Evolutionary conservation across 1,284 basidiomycete genomes (phyloP), one percentile per base, ranked within the genome.

Genomic region (Leccinum fallax): DNA sequence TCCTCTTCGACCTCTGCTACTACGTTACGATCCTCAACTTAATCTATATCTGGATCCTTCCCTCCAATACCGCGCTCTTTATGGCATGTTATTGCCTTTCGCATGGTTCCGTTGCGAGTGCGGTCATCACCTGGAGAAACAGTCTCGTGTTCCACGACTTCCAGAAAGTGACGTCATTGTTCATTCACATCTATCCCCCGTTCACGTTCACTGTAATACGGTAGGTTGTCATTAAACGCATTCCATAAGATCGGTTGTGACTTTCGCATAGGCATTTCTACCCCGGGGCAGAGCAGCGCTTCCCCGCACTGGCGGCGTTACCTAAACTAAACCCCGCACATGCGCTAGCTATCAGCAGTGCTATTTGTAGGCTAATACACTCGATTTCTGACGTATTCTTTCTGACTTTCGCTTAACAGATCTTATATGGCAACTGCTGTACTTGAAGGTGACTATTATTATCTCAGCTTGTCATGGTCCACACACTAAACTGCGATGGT

Each of bases 91-190:
- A 96, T 71, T 92, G 91, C 67, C 81, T 96, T 32, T 93, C 93
- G 1, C 87, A 95, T 73, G 94, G 95, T 0, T 88, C 93, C 0
- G 83, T 98, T 38, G 96, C 94, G 0, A 94, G 92, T 65, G 94
- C 94, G 0, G 94, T 98, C 53, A 93, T 97, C 67, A 97, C 96
- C 3, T 98, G 95, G 95, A 84, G 96, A 63, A 98, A 98, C 72
- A 94, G 89, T 71, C 85, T 96, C n/a, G 95, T 97, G 6, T 97
- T 97, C 78, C 95, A 97, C 73, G 94, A 95, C 69, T 84, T 87
- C 60, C 95, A 98, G 74, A 97, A 97, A 74, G 92, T 96, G 71
- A 96, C 92, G 5, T 94, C 92, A 11, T 77, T 97, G 19, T 97
- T 95, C 78, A 86, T 97, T 51, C 95, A 97, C 72, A 89, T 97